Base-by-base conservation (phyloP, 768 basidiomycete species). In the Grammothele lineata region DNA sequence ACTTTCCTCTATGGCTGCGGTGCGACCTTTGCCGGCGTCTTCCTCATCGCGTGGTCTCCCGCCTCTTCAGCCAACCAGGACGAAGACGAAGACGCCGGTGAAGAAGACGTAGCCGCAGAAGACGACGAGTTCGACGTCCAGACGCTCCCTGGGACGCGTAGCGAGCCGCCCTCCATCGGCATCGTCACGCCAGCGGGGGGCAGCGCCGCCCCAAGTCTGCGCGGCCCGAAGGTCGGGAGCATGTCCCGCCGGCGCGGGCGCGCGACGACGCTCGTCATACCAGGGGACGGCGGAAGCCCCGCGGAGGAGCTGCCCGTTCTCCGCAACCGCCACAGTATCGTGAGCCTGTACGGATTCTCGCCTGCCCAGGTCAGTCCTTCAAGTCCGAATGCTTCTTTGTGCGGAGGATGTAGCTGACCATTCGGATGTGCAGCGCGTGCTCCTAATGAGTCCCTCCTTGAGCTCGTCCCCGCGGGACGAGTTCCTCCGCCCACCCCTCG, bases 1-100 rank as follows among this genome's bases (percentile, higher is more conserved):
- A 90, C 86, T 5, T 93, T 93, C 66, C 59, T 89, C 18, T 92
- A 92, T 62, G 92, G 92, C 42, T 90, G 87, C 63, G 80, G 75
- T 1, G 85, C 92, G n/a, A 94, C 92, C 1, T 94, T 95, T 56
- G 68, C 80, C 6, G 94, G 93, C 0, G 92, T 96, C 2, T 91
- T 89, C 63, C 78, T 94, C 47, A 85, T 95, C 50, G 87, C 92
- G 5, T 85, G 81, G 75, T 70, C 76, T 2, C 74, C 80, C 14
- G 40, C 56, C 14, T 41, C 53, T 21, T 54, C 14, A 9, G 39
- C 36, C 18, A 38, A 44, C 11, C 59, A 59, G 23, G 48, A 69
- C 41, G 59, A 45, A 30, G 52, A 40, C 27, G 61, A 57, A 8
- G 43, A 54, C 12, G 62, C 59, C 24, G 62, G 66, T 11, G 66